Base-by-base conservation (phyloP, 1,139 yeast species). In the Taphrina wiesneri region DNA sequence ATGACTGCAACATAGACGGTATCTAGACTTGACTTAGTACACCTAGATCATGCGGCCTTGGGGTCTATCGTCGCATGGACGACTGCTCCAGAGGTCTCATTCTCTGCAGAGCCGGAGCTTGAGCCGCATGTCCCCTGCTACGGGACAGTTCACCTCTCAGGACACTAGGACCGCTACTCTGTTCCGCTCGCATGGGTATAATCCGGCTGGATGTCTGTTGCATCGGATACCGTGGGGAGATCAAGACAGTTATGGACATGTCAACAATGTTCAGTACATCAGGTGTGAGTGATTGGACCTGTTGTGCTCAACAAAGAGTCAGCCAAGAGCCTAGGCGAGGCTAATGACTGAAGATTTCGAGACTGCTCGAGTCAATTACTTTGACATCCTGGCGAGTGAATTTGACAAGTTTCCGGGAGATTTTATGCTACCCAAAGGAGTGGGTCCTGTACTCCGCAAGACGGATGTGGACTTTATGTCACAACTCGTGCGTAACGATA, bases 171-270 rank as follows among this genome's bases (percentile, higher is more conserved):
- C 64, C 7, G 49, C 49, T 2, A 21, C 39, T 7, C 32, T 60
- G 39, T 51, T 60, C 28, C 49, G 51, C 2, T 43, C 45, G 30
- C 56, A 53, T 34, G 64, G 64, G 6, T 60, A 51, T 21, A 39
- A 39, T 21, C 57, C 64, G 6, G 25, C 11, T 13, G 43, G 43
- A n/a, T 47, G 63, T 49, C 57, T 60, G n/a, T 23, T 60, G 25
- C 64, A 60, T 19, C 39, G 64, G 26, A 51, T 60, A 32, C 64
- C 64, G 17, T 60, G 64, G 64, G 64, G 64, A 9, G 57, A 60
- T 21, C 64, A 49, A n/a, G 64, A 60, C 32, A 60, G 57, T 23
- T 51, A 49, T 39, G 64, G 64, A 1, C 64, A 60, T 34, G 41
- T 60, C 28, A 60, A 60, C 52, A 60, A 60, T 39, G 64, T 45